A percentile compares a stretch with the other conserved stretches of the same genome.
These are phyloP conservation scores for Cenococcum geophilum DNA, from an alignment of 495 filamentous ascomycete genomes.

Conservation along the genomic window DNA sequence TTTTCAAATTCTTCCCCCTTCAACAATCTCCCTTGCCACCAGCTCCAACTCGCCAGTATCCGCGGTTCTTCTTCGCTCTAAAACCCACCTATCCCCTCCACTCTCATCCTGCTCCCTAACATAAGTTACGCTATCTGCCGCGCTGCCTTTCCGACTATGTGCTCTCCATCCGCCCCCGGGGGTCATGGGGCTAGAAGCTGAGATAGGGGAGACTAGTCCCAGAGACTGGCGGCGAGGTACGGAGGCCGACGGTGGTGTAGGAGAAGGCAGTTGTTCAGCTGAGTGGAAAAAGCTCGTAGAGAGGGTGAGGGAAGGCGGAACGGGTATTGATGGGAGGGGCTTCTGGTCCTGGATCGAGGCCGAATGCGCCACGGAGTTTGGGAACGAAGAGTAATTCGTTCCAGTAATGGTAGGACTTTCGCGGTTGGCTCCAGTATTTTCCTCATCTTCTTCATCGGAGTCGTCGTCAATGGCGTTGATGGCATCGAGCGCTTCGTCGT, in stretches of 20 bases:
- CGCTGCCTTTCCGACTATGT: slow-evolving; percentile 37
- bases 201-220: slow-evolving; percentile 20
- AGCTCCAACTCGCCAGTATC: slow-evolving; percentile 40
- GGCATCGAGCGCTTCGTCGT: slow-evolving; percentile 19
- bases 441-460: slow-evolving; percentile 10
- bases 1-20: slow-evolving; percentile 39
- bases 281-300: slow-evolving; percentile 15
- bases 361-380: neutral
- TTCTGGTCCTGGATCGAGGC: slow-evolving; percentile 2
- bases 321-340: neutral
- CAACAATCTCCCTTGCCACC: slow-evolving; percentile 38
- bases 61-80: slow-evolving; percentile 40
- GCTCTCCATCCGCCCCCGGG: slow-evolving; percentile 20
- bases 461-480: slow-evolving; percentile 20
- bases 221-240: slow-evolving; percentile 16
- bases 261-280: slow-evolving; percentile 1
- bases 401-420: slow-evolving; percentile 25
- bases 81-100: slow-evolving; percentile 37
- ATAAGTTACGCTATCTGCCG: slow-evolving; percentile 40
- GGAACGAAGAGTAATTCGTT: slow-evolving; percentile 22
- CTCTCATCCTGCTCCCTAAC: slow-evolving; percentile 35
- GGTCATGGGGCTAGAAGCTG: slow-evolving; percentile 19
- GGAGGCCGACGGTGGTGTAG: neutral
- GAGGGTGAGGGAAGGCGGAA: slow-evolving; percentile 16
- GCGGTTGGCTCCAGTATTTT: neutral